Base-by-base conservation (phyloP, 495 filamentous ascomycete species). In the Elasticomyces elasticus region DNA sequence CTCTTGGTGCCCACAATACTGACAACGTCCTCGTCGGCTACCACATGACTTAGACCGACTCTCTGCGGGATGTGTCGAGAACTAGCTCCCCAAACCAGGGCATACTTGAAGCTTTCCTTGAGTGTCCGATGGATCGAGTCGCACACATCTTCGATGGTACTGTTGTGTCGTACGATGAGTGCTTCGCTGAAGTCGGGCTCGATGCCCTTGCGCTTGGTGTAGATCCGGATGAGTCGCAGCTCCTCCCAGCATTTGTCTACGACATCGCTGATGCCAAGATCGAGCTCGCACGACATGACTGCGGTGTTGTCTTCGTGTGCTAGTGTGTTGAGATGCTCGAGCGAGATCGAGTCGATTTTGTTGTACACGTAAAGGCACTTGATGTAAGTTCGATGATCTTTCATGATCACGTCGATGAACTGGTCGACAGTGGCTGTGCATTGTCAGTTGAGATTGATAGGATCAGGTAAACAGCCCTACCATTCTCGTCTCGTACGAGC, bases 331-430 rank as follows among this genome's bases (percentile, higher is more conserved):
- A 99, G 79, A 73, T 90, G 94, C 61, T 95, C 87, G 56, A 99
- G 77, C 24, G 86, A 89, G 61, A 99, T 83, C 67, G 82, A 84
- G 75, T 99, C 94, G 74, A 99, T 94, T 71, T 99, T 99, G 85
- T 99, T 99, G 80, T 99, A 99, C 26, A 96, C 94, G 72, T 99
- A 99, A 23, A 99, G 78, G 64, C 82, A 82, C 71, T 81, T 81
- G 73, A 99, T 96, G 74, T 99, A 99, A 71, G 94, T 97, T 61
- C 94, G 78, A 74, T 99, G 90, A 64, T 95, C 88, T 63, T 90
- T 92, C 89, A 96, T 97, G 71, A 99, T 95, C 40, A 97, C 89
- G 67, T 99, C 94, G 66, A 99, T 97, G 67, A 99, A 85, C 69
- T 99, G 92, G 71, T 99, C 94, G 28, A 99, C 89, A 13, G 91